Conservation (phyloP, 148 eudicot genomes). For the Rhododendron simsii region DNA sequence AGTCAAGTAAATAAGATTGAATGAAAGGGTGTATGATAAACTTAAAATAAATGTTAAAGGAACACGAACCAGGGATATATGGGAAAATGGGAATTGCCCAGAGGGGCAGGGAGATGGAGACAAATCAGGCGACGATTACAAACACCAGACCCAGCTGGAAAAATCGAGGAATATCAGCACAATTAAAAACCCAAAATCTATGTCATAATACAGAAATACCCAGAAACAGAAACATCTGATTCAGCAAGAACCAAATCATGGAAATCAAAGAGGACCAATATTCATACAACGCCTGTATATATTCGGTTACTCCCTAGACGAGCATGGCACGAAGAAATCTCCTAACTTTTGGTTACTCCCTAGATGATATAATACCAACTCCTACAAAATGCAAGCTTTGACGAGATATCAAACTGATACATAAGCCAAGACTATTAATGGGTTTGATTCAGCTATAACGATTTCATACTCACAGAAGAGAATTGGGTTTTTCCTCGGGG, state of each 20-base stretch:
- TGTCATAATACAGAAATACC: not conserved
- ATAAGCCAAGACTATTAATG: not conserved
- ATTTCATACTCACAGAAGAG: not conserved
- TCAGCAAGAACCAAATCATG: not conserved
- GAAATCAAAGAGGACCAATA: not conserved
- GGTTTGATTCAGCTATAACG: not conserved
- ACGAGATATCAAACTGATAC: not conserved
- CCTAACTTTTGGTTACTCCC: not conserved
- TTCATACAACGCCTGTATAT: not conserved
- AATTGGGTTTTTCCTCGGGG: not conserved
- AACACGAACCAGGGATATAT: not conserved
- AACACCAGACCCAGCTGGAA: not conserved
- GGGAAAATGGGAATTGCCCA: not conserved
- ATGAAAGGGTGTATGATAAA: not conserved
- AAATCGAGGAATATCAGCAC: not conserved
- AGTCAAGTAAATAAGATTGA: not conserved
- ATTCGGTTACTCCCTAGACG: not conserved
- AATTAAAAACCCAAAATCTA: not conserved
- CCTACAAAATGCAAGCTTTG: not conserved
- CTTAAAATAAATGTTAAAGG: not conserved
- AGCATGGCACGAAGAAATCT: not conserved
- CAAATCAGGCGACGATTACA: not conserved
- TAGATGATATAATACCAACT: not conserved
- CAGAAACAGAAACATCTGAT: not conserved
- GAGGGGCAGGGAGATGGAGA: not conserved